Evolutionary conservation across 345 rosid species (phyloP).

Genomic region (Linum lewisii): DNA sequence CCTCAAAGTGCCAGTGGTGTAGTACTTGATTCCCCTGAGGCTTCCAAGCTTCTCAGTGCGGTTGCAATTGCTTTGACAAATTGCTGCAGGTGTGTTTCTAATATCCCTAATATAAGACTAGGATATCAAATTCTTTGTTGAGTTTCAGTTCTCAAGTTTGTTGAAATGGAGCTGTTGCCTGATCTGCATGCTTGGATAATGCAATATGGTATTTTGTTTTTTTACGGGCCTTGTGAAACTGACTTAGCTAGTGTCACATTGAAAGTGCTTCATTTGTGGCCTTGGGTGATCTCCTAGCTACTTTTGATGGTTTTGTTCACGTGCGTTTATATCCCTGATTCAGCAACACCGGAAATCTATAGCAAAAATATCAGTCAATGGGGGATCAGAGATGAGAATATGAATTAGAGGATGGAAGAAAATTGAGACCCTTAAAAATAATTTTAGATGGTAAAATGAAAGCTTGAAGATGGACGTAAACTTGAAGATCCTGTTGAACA

Average conservation of each 20-base stretch:
- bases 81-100: slow-evolving; percentile 60
- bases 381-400: too few relatives aligned
- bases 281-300: neutral
- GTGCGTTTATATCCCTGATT: neutral
- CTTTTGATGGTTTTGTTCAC: too few relatives aligned
- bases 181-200: neutral
- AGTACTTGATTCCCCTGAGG: slow-evolving; percentile 85
- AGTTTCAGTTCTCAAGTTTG: neutral
- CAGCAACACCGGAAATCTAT: neutral
- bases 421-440: too few relatives aligned
- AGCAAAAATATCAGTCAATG: too few relatives aligned
- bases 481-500: too few relatives aligned
- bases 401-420: too few relatives aligned
- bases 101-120: slow-evolving; percentile 6
- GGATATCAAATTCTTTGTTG: slow-evolving; percentile 5
- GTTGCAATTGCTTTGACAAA: slow-evolving; percentile 89
- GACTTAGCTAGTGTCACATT: neutral
- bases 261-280: neutral
- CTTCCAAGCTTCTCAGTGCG: slow-evolving; percentile 86
- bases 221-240: neutral
- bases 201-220: neutral
- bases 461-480: too few relatives aligned
- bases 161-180: neutral
- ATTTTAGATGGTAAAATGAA: too few relatives aligned
- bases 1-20: slow-evolving; percentile 98